A percentile compares a stretch with the other conserved stretches of the same genome.
phyloP scores from a whole-genome alignment of 371 early-diverging fungal species.

The Polyrhizophydium stewartii region DNA sequence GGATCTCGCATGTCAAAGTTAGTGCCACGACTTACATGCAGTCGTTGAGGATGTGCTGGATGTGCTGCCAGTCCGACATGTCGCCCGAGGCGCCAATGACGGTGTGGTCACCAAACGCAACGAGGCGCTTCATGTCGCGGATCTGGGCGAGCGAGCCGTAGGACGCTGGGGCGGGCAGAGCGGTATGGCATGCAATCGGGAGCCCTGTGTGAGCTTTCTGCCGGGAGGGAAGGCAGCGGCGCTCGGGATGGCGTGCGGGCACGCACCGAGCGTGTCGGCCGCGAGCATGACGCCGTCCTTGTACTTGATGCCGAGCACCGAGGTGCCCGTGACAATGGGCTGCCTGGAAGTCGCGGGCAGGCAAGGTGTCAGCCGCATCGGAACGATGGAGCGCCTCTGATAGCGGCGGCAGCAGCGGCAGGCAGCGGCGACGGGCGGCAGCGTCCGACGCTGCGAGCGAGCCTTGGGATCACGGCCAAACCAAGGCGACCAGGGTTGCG shows the following conservation, averaged over 20 bases:
- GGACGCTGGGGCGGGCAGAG: constrained; percentile 65
- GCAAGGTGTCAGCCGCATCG: neutral
- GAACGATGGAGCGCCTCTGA: neutral
- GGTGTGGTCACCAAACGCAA: constrained; percentile 76
- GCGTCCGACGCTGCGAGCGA: no score
- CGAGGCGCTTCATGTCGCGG: constrained; percentile 85
- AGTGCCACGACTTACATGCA: constrained; percentile 79
- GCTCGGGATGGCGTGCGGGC: no score
- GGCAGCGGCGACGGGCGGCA: no score
- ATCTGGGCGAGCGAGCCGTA: constrained; percentile 96
- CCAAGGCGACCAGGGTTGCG: neutral
- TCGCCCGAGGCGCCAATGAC: constrained; percentile 93
- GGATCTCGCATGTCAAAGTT: no score
- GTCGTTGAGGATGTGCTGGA: constrained; percentile 78
- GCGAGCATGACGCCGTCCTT: constrained; percentile 98
- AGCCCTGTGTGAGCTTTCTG: no score
- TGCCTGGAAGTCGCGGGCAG: constrained; percentile 16
- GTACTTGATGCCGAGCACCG: constrained; percentile 92
- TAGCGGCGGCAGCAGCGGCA: no score
- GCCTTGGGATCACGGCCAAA: no score
- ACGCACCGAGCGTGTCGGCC: constrained; percentile 86
- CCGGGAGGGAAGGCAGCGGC: neutral
- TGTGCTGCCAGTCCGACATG: constrained; percentile 90
- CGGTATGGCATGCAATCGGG: no score
- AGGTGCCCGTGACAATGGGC: constrained; percentile 96